These are phyloP conservation scores for Yarrowia sp. DNA, from an alignment of 805 yeast genomes.

Conservation along the genomic window DNA sequence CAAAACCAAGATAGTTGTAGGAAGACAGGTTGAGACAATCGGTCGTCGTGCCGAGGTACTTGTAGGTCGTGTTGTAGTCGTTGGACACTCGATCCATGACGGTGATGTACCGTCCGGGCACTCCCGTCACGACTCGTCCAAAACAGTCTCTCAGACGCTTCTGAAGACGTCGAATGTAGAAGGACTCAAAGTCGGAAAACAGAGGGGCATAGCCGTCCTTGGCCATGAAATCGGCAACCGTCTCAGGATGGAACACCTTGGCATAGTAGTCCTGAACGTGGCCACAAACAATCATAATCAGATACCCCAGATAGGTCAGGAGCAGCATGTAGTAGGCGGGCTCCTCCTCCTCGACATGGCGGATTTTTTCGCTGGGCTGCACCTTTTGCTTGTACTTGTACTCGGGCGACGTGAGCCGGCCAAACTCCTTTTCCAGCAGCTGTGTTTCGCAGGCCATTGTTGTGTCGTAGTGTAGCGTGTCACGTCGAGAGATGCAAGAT, in stretches of 20 bases:
- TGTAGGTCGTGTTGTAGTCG: conserved; percentile 61
- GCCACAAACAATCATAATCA: conserved; percentile 82
- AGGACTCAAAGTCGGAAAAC: conserved; percentile 89
- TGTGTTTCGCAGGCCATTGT: conserved; percentile 25
- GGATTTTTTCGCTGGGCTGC: conserved; percentile 54
- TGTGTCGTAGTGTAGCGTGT: background rate
- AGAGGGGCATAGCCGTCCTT: conserved; percentile 93
- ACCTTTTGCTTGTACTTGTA: conserved; percentile 62
- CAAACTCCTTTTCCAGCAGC: conserved; percentile 63
- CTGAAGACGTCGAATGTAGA: conserved; percentile 89
- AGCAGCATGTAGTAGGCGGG: conserved; percentile 81
- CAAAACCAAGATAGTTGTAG: conserved; percentile 94
- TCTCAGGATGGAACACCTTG: conserved; percentile 61
- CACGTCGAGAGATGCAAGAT: background rate
- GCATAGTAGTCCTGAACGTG: conserved; percentile 89
- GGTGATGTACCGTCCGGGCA: conserved; percentile 87
- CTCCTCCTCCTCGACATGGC: conserved; percentile 63
- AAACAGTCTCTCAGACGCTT: conserved; percentile 91
- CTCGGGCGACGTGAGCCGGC: conserved; percentile 61
- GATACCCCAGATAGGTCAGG: conserved; percentile 80
- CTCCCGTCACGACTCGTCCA: conserved; percentile 94
- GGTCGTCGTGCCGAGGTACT: conserved; percentile 70
- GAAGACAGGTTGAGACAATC: conserved; percentile 84
- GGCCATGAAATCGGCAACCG: conserved; percentile 63
- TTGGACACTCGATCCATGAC: conserved; percentile 76